Percentiles rank a stretch among this genome's conserved stretches.
Conservation (phyloP, 2,329 filamentous ascomycete species). For the Dothideomycetes sp. region DNA sequence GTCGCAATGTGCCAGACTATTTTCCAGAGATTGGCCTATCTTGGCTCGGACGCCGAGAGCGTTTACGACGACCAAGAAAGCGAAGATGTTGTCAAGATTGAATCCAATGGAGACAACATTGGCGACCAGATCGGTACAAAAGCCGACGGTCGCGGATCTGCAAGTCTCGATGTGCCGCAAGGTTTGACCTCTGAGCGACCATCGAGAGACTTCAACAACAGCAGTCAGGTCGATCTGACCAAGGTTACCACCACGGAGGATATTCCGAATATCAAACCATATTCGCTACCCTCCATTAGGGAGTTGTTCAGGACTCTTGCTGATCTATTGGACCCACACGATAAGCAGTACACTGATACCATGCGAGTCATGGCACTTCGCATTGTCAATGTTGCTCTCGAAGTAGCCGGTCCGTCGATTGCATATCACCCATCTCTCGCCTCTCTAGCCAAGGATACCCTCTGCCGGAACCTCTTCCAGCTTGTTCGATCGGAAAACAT, state of each 20-base stretch:
- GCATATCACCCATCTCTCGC: conserved; percentile 83
- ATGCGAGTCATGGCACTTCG: conserved; percentile 96
- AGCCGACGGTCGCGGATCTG: background rate
- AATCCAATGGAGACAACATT: conserved; percentile 35
- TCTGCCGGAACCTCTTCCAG: conserved; percentile 93
- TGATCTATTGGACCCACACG: conserved; percentile 85
- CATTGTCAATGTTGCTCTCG: conserved; percentile 93
- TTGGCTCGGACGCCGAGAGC: conserved; percentile 46
- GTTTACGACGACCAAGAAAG: conserved; percentile 48
- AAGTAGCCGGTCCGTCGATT: conserved; percentile 92
- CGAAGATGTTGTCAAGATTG: conserved; percentile 72
- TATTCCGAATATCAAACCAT: conserved; percentile 60
- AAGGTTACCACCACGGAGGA: conserved; percentile 30
- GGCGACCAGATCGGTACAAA: background rate
- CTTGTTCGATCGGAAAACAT: conserved; percentile 94
- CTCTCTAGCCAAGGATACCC: conserved; percentile 76
- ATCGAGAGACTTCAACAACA: conserved; percentile 13
- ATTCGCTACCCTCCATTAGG: conserved; percentile 85
- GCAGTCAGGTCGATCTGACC: conserved; percentile 32
- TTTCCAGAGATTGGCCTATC: conserved; percentile 83
- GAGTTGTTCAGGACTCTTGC: conserved; percentile 91
- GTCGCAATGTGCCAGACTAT: conserved; percentile 99
- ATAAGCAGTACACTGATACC: conserved; percentile 82
- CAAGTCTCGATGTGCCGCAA: conserved; percentile 9
- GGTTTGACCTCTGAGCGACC: conserved; percentile 5